These are phyloP conservation scores for Mycena sanguinolenta DNA, from an alignment of 768 basidiomycete genomes.

Conservation along the genomic window DNA sequence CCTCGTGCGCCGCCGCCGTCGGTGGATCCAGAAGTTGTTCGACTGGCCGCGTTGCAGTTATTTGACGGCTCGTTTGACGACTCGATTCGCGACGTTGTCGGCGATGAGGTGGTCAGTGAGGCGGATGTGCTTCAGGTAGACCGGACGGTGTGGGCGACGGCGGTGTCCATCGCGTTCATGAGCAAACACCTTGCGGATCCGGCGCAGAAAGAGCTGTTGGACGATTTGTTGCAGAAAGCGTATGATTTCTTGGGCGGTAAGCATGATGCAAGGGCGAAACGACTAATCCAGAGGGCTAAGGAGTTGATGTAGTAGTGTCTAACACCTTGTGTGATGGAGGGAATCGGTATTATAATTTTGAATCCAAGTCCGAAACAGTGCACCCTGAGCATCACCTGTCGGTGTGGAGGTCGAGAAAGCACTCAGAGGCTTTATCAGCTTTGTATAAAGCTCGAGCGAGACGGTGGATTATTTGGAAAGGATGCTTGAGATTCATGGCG, in stretches of 20 bases:
- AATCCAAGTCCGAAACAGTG: no score
- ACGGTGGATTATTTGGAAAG: no score
- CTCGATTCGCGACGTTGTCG: slow-evolving; percentile 52
- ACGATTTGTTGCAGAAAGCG: slow-evolving; percentile 57
- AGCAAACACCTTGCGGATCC: slow-evolving; percentile 46
- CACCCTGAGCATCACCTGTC: no score
- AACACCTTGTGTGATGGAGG: no score
- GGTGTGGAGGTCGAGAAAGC: no score
- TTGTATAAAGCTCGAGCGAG: no score
- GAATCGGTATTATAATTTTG: no score
- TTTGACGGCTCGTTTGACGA: slow-evolving; percentile 65
- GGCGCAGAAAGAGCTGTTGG: slow-evolving; percentile 56
- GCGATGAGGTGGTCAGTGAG: slow-evolving; percentile 48
- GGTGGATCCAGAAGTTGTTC: slow-evolving; percentile 45
- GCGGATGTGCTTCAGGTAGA: slow-evolving; percentile 48
- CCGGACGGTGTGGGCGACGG: slow-evolving; percentile 61
- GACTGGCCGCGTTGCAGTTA: slow-evolving; percentile 55
- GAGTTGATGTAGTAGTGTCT: neutral
- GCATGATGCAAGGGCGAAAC: slow-evolving; percentile 18
- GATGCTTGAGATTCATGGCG: no score
- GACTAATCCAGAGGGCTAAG: neutral
- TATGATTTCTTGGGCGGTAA: slow-evolving; percentile 51
- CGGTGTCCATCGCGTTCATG: slow-evolving; percentile 61
- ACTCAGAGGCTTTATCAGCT: no score
- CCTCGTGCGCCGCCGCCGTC: slow-evolving; percentile 31